Conservation (phyloP, 2,329 filamentous ascomycete genomes). For the Phaeosphaeriaceae sp. region DNA sequence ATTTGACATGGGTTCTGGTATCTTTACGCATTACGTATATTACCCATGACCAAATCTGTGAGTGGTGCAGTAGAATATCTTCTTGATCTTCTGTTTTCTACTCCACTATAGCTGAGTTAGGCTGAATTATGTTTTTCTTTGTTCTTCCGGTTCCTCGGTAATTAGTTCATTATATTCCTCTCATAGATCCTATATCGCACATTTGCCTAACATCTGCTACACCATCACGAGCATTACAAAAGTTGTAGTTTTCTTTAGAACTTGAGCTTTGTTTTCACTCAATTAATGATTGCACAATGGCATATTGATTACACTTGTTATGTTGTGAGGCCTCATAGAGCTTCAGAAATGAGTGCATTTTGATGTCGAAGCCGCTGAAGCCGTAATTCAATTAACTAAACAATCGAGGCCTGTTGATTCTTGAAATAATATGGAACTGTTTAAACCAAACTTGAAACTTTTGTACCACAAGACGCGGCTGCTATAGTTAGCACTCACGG, state of each 20-base stretch:
- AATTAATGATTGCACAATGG: conserved; percentile 18
- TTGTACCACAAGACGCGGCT: conserved; percentile 33
- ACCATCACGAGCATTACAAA: conserved; percentile 37
- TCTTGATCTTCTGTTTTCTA: conserved; percentile 10
- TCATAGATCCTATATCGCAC: conserved; percentile 34
- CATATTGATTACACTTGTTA: too few species aligned
- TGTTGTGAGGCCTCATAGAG: too few species aligned
- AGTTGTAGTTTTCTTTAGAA: too few species aligned
- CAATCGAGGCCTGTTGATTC: conserved; percentile 26
- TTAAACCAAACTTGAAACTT: conserved; percentile 28
- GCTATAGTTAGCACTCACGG: conserved; percentile 25
- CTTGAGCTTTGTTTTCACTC: not conserved
- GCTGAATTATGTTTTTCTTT: conserved; percentile 31
- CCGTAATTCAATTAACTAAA: conserved; percentile 19
- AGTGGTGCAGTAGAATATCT: conserved; percentile 32
- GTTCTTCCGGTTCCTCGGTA: conserved; percentile 36
- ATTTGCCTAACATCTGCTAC: conserved; percentile 29
- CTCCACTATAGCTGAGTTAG: conserved; percentile 19
- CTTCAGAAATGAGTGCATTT: conserved; percentile 20
- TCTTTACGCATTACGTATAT: conserved; percentile 33
- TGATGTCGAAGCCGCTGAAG: not conserved
- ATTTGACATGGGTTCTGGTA: conserved; percentile 37
- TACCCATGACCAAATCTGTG: conserved; percentile 38
- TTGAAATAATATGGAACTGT: conserved; percentile 22
- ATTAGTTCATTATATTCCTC: conserved; percentile 44